Evolutionary conservation across 139 green algal species (phyloP).

Genomic region (Diplosphaera chodatii): DNA sequence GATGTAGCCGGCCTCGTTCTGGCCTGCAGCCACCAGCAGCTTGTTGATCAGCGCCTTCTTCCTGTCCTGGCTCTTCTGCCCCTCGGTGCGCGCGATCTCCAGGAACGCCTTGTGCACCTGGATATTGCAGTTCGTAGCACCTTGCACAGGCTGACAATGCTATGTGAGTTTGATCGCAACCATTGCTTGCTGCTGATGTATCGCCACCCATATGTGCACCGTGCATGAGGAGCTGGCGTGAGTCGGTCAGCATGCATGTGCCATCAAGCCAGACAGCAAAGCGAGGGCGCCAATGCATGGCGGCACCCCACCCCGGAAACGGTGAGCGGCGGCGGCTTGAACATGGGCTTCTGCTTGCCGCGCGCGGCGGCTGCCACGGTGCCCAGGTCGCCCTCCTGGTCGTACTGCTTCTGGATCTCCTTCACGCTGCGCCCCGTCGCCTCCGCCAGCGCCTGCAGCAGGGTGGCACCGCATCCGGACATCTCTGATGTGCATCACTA

Average conservation of each 20-base stretch:
- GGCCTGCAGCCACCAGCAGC: conserved; percentile 72
- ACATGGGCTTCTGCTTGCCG: conserved; percentile 49
- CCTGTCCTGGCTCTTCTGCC: conserved; percentile 51
- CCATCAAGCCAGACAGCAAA: background rate
- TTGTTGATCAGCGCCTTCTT: conserved; percentile 81
- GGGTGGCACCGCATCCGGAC: too few species aligned
- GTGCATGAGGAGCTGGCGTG: too few species aligned
- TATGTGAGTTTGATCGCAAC: too few species aligned
- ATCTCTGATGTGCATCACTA: too few species aligned
- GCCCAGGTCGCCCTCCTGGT: conserved; percentile 82
- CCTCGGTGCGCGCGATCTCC: conserved; percentile 60
- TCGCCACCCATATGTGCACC: too few species aligned
- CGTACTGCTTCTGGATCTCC: conserved; percentile 78
- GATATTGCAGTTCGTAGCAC: too few species aligned
- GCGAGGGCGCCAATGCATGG: too few species aligned
- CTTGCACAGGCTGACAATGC: too few species aligned
- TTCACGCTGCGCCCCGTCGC: conserved; percentile 78
- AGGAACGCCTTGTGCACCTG: conserved; percentile 59
- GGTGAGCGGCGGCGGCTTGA: conserved; percentile 45
- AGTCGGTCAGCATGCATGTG: too few species aligned
- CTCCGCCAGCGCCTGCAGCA: conserved; percentile 64
- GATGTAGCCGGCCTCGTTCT: conserved; percentile 85
- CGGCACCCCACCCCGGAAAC: conserved; percentile 19
- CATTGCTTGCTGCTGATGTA: too few species aligned
- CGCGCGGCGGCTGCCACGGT: conserved; percentile 58